Base-by-base conservation (phyloP, 1,139 yeast genomes). In the Debaryomyces sp. region DNA sequence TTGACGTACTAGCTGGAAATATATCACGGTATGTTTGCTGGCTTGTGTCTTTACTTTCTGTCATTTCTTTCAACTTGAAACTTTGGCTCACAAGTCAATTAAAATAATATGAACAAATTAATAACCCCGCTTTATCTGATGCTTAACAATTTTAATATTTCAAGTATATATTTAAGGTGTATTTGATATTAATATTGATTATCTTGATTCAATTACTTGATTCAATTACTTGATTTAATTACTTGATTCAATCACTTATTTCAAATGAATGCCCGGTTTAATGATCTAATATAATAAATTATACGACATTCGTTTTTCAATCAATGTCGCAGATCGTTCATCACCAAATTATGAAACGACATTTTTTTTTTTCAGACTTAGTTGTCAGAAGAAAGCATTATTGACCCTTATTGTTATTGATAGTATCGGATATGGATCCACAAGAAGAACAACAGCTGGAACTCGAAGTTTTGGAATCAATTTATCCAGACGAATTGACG, bases 401-500 rank as follows among this genome's bases (percentile, higher is more conserved):
- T 9, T 5, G n/a, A n/a, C 15, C 6, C 12, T 7, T 12, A 22
- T 5, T 15, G 15, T 24, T 9, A 27, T 9, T 18, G n/a, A 9
- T 18, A n/a, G 13, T 24, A 36, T 22, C 9, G n/a, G 53, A 36
- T 45, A 88, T 88, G 96, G 90, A 86, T 57, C 79, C 83, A 50
- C 61, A 67, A 45, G 95, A 87, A 65, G 96, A 89, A 64, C 96
- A 89, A 61, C 63, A 62, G 34, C 94, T 89, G 66, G 96, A 89
- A 63, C 67, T 89, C 40, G 96, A 89, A 66, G 90, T 91, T 36
- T 77, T 94, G 52, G 86, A 89, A 65, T 86, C 96, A 22, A 94
- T 94, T 50, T 94, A 92, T 63, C 98, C 98, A 2, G 97, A 91
- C 64, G 98, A 94, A 64, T 69, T 94, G 38, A 63, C 58, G 22